Percentiles rank a stretch among this genome's conserved stretches.
Conservation (phyloP, 2,329 filamentous ascomycete genomes). For the Aspergillus ustus region DNA sequence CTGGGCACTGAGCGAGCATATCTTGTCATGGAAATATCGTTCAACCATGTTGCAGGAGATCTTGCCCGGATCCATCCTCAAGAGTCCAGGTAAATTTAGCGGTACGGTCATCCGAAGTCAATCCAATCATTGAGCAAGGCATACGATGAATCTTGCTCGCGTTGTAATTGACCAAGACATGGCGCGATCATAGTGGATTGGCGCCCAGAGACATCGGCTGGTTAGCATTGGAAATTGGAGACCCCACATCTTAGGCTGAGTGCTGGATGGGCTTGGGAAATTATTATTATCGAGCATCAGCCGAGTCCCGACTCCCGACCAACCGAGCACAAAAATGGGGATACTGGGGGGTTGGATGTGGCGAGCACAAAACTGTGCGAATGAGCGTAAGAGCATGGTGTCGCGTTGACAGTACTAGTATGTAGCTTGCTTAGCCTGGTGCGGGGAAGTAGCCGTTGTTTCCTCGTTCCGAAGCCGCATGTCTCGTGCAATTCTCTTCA, state of each 20-base stretch:
- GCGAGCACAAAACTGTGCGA: background rate
- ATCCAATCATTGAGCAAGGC: background rate
- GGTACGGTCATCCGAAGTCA: background rate
- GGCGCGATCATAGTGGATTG: slow-evolving; percentile 12
- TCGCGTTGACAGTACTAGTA: slow-evolving; percentile 1
- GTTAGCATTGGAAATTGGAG: background rate
- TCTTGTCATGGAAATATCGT: background rate
- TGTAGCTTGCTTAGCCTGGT: slow-evolving; percentile 4
- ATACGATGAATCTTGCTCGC: slow-evolving; percentile 1
- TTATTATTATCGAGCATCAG: background rate
- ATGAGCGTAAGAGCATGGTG: background rate
- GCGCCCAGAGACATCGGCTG: slow-evolving; percentile 7
- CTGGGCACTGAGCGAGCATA: background rate
- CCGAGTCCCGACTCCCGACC: background rate
- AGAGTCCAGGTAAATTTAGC: background rate
- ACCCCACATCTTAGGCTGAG: background rate
- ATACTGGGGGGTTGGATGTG: background rate
- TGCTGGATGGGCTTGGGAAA: background rate
- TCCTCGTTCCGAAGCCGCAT: slow-evolving; percentile 7
- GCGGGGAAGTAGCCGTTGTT: slow-evolving; percentile 3
- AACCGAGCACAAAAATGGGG: background rate
- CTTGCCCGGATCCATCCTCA: background rate
- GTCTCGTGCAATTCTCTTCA: background rate
- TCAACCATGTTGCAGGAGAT: background rate
- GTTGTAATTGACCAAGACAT: slow-evolving; percentile 1